Evolutionary conservation across 2,329 filamentous ascomycete species (phyloP), one percentile per base, ranked within the genome.

Genomic region (Monosporascus sp.): DNA sequence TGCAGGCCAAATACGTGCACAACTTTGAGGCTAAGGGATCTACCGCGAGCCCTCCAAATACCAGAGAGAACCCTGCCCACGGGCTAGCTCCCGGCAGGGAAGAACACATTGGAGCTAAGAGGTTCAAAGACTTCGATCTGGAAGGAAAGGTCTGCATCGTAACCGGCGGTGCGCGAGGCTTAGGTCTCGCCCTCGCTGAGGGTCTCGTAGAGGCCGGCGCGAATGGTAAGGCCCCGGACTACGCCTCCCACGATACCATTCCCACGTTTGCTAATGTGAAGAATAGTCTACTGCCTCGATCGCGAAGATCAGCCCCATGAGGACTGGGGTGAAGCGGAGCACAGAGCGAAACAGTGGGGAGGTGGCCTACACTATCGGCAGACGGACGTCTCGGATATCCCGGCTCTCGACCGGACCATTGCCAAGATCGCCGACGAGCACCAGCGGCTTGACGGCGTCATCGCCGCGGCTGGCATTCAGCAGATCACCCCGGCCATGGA

Each of bases 171-270:
- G 88, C 82, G 2, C 78, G 84, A 55, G 89, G 89, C 0, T 76
- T 92, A 9, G 88, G 88, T n/a, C 71, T 93, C 20, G 82, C 85
- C 6, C 81, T 91, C 61, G 82, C 87, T 1, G 87, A 92, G 62
- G 87, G 84, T 1, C 71, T 92, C 15, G 74, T 89, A 14, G 87
- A 92, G 68, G 88, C 88, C 24, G 88, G 89, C 20, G 89, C 87
- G 24, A 88, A 75, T 58, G 80, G 81, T 82, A 61, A 48, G 65
- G 31, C 11, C 31, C 31, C 4, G 31, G 31, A 35, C 11, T 35
- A 14, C 7, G 25, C 25, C 31, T 35, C 31, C 31, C 31, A 5
- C 5, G 4, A 35, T 35, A 35, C 31, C 31, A 35, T 35, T 14
- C 31, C 31, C 31, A 35, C 31, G 47, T 24, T 39, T 49, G 11